These are phyloP conservation scores for Neocucurbitaria cava DNA, from an alignment of 2,329 filamentous ascomycete species.

Conservation along the genomic window DNA sequence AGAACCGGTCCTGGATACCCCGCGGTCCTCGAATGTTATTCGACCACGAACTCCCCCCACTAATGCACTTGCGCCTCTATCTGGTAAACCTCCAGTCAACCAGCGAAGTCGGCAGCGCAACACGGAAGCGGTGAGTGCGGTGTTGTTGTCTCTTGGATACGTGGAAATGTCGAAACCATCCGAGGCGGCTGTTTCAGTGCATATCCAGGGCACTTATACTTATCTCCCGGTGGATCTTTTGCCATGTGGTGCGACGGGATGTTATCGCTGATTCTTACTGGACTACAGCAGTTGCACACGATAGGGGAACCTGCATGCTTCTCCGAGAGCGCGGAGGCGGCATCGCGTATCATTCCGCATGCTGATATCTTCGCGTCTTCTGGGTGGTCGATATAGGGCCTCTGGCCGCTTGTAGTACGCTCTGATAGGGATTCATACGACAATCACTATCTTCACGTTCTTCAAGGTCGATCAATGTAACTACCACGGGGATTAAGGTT, in stretches of 20 bases:
- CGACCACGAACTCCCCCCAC: slow-evolving; percentile 9
- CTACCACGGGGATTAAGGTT: background rate
- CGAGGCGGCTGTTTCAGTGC: background rate
- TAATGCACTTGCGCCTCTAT: slow-evolving; percentile 7
- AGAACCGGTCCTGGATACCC: slow-evolving; percentile 4
- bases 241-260: slow-evolving; percentile 2
- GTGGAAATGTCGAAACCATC: background rate
- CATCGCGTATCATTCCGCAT: slow-evolving; percentile 6
- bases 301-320: background rate
- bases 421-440: background rate
- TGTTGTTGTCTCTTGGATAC: background rate
- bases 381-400: background rate
- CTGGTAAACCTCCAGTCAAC: slow-evolving; percentile 4
- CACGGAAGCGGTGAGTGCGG: slow-evolving; percentile 3
- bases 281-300: background rate
- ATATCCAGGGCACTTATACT: slow-evolving; percentile 1
- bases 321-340: background rate
- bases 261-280: slow-evolving; percentile 2
- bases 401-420: background rate
- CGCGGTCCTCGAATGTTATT: slow-evolving; percentile 7
- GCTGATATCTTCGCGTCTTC: background rate
- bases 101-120: background rate
- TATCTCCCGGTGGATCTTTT: slow-evolving; percentile 2
- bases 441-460: background rate
- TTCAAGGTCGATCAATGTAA: background rate